Evolutionary conservation across 169 alveolate species (phyloP), one percentile per base, ranked within the genome.

Genomic region (Plasmodium cynomolgi): DNA sequence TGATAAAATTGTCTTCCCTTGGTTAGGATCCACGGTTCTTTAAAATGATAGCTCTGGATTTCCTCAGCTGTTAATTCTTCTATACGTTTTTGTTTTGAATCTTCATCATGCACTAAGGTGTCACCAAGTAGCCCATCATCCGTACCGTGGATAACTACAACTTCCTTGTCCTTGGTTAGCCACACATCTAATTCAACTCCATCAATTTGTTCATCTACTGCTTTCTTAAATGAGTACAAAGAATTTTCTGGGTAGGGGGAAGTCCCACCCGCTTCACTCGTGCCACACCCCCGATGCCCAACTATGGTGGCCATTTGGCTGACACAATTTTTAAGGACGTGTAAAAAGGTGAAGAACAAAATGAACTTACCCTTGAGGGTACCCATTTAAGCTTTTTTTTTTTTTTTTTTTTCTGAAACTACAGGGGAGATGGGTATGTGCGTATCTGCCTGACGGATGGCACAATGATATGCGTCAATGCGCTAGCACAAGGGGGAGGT

Each of bases 261-360:
- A 33, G 88, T 84, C 17, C 96, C 92, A 0, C 96, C 96, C 8
- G 95, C 94, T 41, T 83, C 83, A 62, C 97, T 96, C 13, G 96
- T 81, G 3, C 97, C 97, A 84, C 95, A 90, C 37, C 97, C 97
- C 20, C 97, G 92, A 84, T 96, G 97, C 34, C 97, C 97, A 75
- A 91, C 93, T 3, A 85, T 84, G 9, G 93, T 86, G 15, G 47
- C 73, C 31, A 58, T 62, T 71, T 73, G 75, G 33, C 77, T 81
- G 37, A 41, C 34, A 83, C n/a, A 39, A 17, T 29, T 34, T 26
- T 15, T 56, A 6, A 77, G 34, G 23, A 50, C 8, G 33, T 56
- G 23, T 26, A 68, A 11, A 83, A 26, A 68, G 50, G 47, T 6
- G 50, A 71, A 15, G 71, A 33, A 1, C 17, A 83, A 83, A 13